phyloP scores from a whole-genome alignment of 2,329 filamentous ascomycete genomes.

The Paradendryphiella salina region DNA sequence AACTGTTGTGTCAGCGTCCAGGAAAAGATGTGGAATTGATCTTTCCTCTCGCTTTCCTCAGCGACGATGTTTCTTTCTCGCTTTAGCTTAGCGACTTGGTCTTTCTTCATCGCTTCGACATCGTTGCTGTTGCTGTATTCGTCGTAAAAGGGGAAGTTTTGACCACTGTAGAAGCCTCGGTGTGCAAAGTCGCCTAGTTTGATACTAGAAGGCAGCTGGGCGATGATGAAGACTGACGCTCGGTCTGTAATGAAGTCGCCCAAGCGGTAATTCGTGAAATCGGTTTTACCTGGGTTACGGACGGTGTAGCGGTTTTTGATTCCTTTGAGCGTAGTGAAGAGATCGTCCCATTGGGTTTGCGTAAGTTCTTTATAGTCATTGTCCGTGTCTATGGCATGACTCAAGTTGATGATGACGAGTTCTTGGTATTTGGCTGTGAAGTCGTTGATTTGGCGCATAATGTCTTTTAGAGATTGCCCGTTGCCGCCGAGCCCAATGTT shows the following conservation, averaged over 20 bases:
- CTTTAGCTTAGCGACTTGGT: slow-evolving; percentile 47
- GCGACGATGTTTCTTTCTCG: slow-evolving; percentile 35
- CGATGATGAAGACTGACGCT: slow-evolving; percentile 44
- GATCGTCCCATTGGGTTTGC: slow-evolving; percentile 48
- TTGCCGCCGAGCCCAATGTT: slow-evolving; percentile 51
- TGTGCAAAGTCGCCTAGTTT: slow-evolving; percentile 36
- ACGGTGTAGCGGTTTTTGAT: slow-evolving; percentile 49
- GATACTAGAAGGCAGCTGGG: slow-evolving; percentile 38
- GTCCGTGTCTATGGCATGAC: slow-evolving; percentile 52
- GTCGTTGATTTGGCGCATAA: slow-evolving; percentile 52
- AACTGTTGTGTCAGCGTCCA: slow-evolving; percentile 45
- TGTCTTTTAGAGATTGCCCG: slow-evolving; percentile 51
- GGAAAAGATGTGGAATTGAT: slow-evolving; percentile 43
- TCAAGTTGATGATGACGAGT: slow-evolving; percentile 54
- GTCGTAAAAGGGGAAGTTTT: slow-evolving; percentile 44
- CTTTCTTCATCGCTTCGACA: slow-evolving; percentile 36
- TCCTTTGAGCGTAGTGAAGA: slow-evolving; percentile 49
- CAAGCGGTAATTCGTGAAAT: slow-evolving; percentile 41
- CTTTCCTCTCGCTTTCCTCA: slow-evolving; percentile 27
- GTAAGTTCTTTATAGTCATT: slow-evolving; percentile 46
- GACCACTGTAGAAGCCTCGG: slow-evolving; percentile 42
- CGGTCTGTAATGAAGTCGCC: slow-evolving; percentile 45
- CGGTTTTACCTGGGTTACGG: slow-evolving; percentile 26
- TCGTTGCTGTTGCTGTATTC: slow-evolving; percentile 45
- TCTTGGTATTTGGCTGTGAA: slow-evolving; percentile 53